phyloP scores from a whole-genome alignment of 495 filamentous ascomycete genomes.

The Aspergillus bertholletiae region DNA sequence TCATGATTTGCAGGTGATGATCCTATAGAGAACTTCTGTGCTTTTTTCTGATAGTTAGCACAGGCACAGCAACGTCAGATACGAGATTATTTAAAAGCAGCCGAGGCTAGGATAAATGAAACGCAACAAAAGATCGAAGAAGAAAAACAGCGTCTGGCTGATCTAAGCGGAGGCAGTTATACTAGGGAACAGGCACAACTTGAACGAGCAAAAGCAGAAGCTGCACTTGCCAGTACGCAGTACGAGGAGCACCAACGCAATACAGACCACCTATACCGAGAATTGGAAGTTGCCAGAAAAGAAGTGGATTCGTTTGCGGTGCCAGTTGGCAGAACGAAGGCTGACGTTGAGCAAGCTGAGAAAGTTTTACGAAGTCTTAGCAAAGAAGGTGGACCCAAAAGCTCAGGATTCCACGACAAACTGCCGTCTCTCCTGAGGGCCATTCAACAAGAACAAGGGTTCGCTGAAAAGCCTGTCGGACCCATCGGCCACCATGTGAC shows the following conservation, averaged over 20 bases:
- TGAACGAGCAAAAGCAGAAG: slow-evolving; percentile 32
- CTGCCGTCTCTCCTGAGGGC: slow-evolving; percentile 61
- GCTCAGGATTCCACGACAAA: slow-evolving; percentile 53
- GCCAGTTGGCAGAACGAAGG: slow-evolving; percentile 27
- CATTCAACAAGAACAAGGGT: slow-evolving; percentile 65
- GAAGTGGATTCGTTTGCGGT: slow-evolving; percentile 21
- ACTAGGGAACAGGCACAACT: slow-evolving; percentile 45
- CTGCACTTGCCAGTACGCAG: slow-evolving; percentile 25
- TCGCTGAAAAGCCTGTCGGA: slow-evolving; percentile 70
- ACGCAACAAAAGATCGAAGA: slow-evolving; percentile 37
- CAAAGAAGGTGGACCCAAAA: slow-evolving; percentile 49
- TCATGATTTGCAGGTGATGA: slow-evolving; percentile 43
- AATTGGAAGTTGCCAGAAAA: slow-evolving; percentile 34
- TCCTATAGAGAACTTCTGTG: neutral
- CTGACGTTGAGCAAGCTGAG: slow-evolving; percentile 43
- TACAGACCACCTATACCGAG: slow-evolving; percentile 22
- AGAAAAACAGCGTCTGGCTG: slow-evolving; percentile 49
- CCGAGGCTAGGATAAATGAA: slow-evolving; percentile 37
- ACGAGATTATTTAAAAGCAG: slow-evolving; percentile 39
- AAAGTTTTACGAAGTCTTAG: slow-evolving; percentile 42
- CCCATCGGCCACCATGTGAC: slow-evolving; percentile 76
- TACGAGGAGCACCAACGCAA: slow-evolving; percentile 31
- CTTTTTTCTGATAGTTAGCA: slow-evolving; percentile 7
- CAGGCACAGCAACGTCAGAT: slow-evolving; percentile 53
- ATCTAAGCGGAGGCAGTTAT: slow-evolving; percentile 51